Percentiles rank a stretch among this genome's conserved stretches.
Conservation (phyloP, 495 filamentous ascomycete species). For the Penicillium salamii region DNA sequence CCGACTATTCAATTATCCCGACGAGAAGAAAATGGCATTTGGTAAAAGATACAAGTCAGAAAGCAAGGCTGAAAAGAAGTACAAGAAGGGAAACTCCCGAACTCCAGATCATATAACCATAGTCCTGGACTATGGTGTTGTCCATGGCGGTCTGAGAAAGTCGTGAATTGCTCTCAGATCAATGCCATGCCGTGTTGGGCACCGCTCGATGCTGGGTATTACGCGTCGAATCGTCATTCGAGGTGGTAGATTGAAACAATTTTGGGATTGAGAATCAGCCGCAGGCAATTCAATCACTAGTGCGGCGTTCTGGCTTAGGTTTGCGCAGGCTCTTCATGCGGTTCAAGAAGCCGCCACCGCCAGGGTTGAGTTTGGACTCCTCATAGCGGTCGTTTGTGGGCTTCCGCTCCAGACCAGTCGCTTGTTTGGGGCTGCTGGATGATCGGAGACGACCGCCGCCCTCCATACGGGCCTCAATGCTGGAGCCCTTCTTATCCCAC, state of each 20-base stretch:
- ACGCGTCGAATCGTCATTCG: slow-evolving; percentile 25
- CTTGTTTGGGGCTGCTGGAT: slow-evolving; percentile 60
- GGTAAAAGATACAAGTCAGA: slow-evolving; percentile 10
- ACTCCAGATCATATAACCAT: slow-evolving; percentile 12
- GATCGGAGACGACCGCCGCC: slow-evolving; percentile 45
- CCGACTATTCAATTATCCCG: slow-evolving; percentile 2
- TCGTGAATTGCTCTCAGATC: slow-evolving; percentile 6
- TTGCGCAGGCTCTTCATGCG: slow-evolving; percentile 85
- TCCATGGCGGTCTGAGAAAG: neutral
- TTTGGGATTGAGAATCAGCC: too few relatives aligned
- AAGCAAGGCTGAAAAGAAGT: slow-evolving; percentile 7
- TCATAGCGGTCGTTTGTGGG: slow-evolving; percentile 62
- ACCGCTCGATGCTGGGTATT: slow-evolving; percentile 29
- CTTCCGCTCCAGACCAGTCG: slow-evolving; percentile 60
- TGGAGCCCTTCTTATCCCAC: slow-evolving; percentile 66
- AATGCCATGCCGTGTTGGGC: slow-evolving; percentile 24
- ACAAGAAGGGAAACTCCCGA: slow-evolving; percentile 9
- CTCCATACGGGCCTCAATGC: slow-evolving; percentile 49
- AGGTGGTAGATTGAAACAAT: neutral
- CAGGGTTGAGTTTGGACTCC: slow-evolving; percentile 42
- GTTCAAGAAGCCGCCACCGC: slow-evolving; percentile 68
- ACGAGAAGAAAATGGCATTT: neutral
- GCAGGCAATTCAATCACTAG: slow-evolving; percentile 24
- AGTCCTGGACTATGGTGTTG: neutral
- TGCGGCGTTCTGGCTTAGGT: slow-evolving; percentile 44